Conservation (phyloP, 345 rosid genomes). For the Turritis glabra region DNA sequence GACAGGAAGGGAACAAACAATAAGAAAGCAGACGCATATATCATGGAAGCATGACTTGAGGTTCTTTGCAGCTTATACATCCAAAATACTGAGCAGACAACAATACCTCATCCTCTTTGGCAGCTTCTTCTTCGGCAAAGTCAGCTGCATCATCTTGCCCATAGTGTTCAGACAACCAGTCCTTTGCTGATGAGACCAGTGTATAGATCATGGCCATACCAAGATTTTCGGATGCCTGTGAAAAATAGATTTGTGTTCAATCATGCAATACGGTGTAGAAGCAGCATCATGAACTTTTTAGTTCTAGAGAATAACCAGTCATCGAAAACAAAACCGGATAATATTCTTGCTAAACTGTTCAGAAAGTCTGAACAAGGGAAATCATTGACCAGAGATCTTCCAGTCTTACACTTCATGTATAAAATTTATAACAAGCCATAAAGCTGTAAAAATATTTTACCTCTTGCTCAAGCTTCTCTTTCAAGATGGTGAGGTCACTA, state of each 20-base stretch:
- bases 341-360: background rate
- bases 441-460: conserved; percentile 42
- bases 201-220: conserved; percentile 99
- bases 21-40: conserved; percentile 1
- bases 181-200: conserved; percentile 82
- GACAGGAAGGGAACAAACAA: conserved; percentile 6
- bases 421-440: background rate
- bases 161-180: conserved; percentile 84
- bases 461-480: conserved; percentile 90
- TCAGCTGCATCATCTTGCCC: conserved; percentile 56
- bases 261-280: background rate
- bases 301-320: background rate
- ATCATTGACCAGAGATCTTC: background rate
- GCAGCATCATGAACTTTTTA: background rate
- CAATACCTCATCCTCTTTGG: conserved; percentile 82
- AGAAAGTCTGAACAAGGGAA: background rate
- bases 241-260: conserved; percentile 18
- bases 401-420: background rate
- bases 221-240: conserved; percentile 87
- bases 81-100: conserved; percentile 21
- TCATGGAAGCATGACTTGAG: conserved; percentile 7
- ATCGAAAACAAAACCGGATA: background rate
- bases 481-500: conserved; percentile 70
- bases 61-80: conserved; percentile 11
- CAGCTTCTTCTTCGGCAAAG: conserved; percentile 50